Percentiles rank a stretch among this genome's conserved stretches.
Conservation (phyloP, 1,139 yeast genomes). For the Zhuliangozyma parablackwelliae region DNA sequence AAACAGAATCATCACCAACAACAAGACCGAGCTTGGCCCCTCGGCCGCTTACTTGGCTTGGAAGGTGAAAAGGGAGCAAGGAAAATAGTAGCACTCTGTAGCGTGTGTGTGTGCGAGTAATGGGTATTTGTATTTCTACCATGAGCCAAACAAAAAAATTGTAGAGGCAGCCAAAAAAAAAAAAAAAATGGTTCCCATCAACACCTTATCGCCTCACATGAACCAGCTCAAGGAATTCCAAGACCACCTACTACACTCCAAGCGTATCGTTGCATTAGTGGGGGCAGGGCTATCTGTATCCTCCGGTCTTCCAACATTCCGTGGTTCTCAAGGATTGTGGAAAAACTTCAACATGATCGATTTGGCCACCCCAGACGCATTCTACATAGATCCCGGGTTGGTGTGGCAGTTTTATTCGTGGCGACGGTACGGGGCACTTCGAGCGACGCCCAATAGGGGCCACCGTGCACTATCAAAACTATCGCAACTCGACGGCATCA, state of each 20-base stretch:
- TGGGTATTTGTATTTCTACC: not conserved
- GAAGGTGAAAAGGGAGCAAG: slow-evolving; percentile 29
- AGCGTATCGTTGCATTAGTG: slow-evolving; percentile 65
- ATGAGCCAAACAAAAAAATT: not conserved
- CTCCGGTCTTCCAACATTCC: slow-evolving; percentile 71
- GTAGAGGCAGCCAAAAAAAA: not conserved
- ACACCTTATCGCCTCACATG: slow-evolving; percentile 5
- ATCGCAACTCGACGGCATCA: slow-evolving; percentile 12
- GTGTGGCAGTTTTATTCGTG: slow-evolving; percentile 88
- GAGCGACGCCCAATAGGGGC: slow-evolving; percentile 68
- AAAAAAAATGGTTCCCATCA: not conserved
- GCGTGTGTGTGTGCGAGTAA: not conserved
- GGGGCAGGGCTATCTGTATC: slow-evolving; percentile 84
- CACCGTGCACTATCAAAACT: slow-evolving; percentile 66
- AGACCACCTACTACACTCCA: slow-evolving; percentile 44
- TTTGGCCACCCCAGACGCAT: slow-evolving; percentile 88
- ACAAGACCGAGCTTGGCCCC: slow-evolving; percentile 50
- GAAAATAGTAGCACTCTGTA: not conserved
- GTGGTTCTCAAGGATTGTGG: slow-evolving; percentile 78
- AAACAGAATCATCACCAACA: slow-evolving; percentile 39
- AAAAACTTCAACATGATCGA: slow-evolving; percentile 74
- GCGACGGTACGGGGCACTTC: slow-evolving; percentile 59
- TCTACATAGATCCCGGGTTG: slow-evolving; percentile 72
- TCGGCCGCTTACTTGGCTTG: slow-evolving; percentile 69
- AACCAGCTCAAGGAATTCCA: slow-evolving; percentile 48